Conservation (phyloP, 306 rosid species). For the Quillaja saponaria region DNA sequence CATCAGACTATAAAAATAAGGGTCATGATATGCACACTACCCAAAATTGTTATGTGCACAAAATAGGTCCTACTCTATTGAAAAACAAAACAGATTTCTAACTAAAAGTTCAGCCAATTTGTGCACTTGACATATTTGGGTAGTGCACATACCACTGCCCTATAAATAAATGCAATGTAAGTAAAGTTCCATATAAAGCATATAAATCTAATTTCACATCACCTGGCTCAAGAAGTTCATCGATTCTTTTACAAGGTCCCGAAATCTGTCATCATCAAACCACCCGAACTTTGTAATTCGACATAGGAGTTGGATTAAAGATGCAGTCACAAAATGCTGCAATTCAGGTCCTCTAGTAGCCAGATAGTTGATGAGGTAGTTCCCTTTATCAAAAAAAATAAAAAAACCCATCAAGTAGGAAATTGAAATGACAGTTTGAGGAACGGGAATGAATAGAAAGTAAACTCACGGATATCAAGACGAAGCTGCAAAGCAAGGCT, state of each 20-base stretch:
- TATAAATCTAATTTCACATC: no score
- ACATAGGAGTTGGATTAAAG: slow-evolving; percentile 49
- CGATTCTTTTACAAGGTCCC: slow-evolving; percentile 45
- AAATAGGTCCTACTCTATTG: no score
- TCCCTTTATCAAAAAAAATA: slow-evolving; percentile 36
- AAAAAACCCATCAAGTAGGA: slow-evolving; percentile 17
- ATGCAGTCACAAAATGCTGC: slow-evolving; percentile 50
- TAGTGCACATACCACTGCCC: no score
- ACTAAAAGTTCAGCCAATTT: no score
- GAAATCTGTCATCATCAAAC: slow-evolving; percentile 55
- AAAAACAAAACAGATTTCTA: no score
- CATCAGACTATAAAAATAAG: no score
- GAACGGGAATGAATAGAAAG: slow-evolving; percentile 31
- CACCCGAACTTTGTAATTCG: slow-evolving; percentile 52
- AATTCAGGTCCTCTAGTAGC: slow-evolving; percentile 56
- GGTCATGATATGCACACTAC: no score
- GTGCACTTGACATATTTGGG: no score
- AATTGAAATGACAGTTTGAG: background rate
- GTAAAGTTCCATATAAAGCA: no score
- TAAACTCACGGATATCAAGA: slow-evolving; percentile 54
- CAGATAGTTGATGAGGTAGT: slow-evolving; percentile 51
- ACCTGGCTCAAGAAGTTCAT: slow-evolving; percentile 52
- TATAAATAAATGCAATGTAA: no score
- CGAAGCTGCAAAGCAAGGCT: slow-evolving; percentile 55
- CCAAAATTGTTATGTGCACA: no score